Base-by-base conservation (phyloP, 2,329 filamentous ascomycete species). In the Lecanoromycetidae sp. region DNA sequence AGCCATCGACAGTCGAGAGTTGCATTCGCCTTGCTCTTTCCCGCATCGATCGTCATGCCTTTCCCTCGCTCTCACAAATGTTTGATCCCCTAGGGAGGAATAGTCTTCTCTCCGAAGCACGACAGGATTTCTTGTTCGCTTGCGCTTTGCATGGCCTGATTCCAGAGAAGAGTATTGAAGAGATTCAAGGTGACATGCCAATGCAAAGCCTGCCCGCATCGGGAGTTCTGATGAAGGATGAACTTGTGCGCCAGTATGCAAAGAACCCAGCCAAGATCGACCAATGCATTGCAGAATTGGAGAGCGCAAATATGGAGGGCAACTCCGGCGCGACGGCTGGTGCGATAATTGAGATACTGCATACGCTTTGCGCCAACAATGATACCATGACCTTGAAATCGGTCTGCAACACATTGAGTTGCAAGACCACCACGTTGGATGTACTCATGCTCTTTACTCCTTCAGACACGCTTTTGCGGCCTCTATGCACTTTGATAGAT, bases 111-210 rank as follows among this genome's bases (percentile, higher is more conserved):
- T 76, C 78, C 23, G 75, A 80, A 51, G 86, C 85, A 23, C 76
- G 81, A 22, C 84, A 83, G 66, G 70, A 95, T 52, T 96, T 96
- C 55, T 76, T 94, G 33, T 91, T 93, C 54, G 81, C 90, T 0
- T 98, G 91, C 60, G 86, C 85, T 46, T 72, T 95, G 32, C 88
- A 96, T 61, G 79, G 80, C 1, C 70, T 98, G n/a, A 80, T 96
- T 20, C 77, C 80, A 0, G 80, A 87, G 54, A 73, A 78, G 27
- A 84, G 82, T 41, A 84, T 94, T 13, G 80, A 90, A 59, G 76
- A 76, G 3, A 74, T 98, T 8, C 68, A 95, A 2, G 87, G 87
- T 4, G 87, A 94, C 57, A 82, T 87, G 20, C 84, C 86, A 0
- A 82, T 91, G 68, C 80, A 86, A 54, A 83, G 80, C 30, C 69